Base-by-base conservation (phyloP, 371 early-diverging fungal genomes). In the Mucor racemosus region DNA sequence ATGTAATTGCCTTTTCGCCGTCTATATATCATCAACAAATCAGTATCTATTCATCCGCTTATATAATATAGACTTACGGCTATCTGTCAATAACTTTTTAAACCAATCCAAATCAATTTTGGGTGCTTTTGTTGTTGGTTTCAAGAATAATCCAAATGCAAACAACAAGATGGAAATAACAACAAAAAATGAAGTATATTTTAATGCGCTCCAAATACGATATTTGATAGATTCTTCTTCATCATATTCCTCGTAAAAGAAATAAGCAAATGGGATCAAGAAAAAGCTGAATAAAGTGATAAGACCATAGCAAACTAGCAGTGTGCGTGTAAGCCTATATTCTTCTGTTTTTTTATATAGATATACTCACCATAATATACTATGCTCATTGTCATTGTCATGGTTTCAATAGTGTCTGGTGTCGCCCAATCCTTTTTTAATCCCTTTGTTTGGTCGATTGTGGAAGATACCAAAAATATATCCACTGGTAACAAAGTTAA, bases 361-460 rank as follows among this genome's bases (percentile, higher is more conserved):
- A 36, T 11, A 26, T 38, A 0, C 44, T 80, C 26, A 85, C 88
- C 78, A 72, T 87, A 89, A 66, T 90, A 90, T 5, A 87, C 76
- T 14, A 77, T 63, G 19, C 75, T 69, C 13, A 90, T 74, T 5
- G 72, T 69, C 26, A 60, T 15, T 15, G 80, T 82, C 76, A 89
- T 86, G 21, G 60, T 36, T 7, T 71, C 72, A 10, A 91, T 69
- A 13, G 72, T 72, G 3, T 83, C 84, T 5, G 82, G 79, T 1
- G 87, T 86, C 6, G 90, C 92, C 92, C 92, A 91, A 11, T 64
- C 68, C 35, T 82, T 77, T 61, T 88, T 86, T 14, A 89, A 62
- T 7, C 92, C 92, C 1, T 85, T 87, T 15, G 59, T 10, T 6
- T 67, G 69, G 72, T 90, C 81, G 42, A 86, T 80, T 19, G 88